Base-by-base conservation (phyloP, 805 yeast species). In the Saturnispora saitoi region DNA sequence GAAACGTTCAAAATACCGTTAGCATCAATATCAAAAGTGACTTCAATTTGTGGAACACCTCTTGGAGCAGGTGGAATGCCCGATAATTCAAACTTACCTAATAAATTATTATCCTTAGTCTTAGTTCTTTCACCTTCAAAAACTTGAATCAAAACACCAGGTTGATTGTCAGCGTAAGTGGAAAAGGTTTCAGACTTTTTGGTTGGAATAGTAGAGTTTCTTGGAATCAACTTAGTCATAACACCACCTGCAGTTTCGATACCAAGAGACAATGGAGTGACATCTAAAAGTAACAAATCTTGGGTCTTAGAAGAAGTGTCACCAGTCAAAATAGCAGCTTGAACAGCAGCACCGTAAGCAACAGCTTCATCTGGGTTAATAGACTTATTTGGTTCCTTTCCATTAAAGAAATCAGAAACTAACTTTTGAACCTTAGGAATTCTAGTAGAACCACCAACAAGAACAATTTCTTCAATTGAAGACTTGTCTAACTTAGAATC, bases 201-300 rank as follows among this genome's bases (percentile, higher is more conserved):
- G 71, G 96, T 86, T 72, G 98, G 98, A 61, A 90, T 88, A 54
- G 96, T 88, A 50, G 96, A 84, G 86, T 91, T 91, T 80, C 99
- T 86, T 76, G 96, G 96, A 65, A 91, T 90, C 74, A 90, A 82
- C 76, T 87, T 87, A 70, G 96, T 90, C 95, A 90, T 89, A 73
- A 89, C 90, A 81, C 97, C 97, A 78, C 98, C 97, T 64, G 96
- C 96, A 59, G 96, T 90, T 77, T 90, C 97, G 72, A 90, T 89
- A 82, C 98, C 98, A 62, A 89, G 71, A 48, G 97, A 90, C 68
- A 90, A 79, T 71, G 97, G 97, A 63, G 96, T 93, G 67, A 90
- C 97, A 80, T 90, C 98, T 68, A 90, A 80, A 65, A 90, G 78
- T 66, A 90, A 77, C 69, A 89, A 76, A 70, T 89, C 96, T 77